Evolutionary conservation across 352 stramenopile species (phyloP), one percentile per base, ranked within the genome.

Genomic region (Pythium guiyangense): DNA sequence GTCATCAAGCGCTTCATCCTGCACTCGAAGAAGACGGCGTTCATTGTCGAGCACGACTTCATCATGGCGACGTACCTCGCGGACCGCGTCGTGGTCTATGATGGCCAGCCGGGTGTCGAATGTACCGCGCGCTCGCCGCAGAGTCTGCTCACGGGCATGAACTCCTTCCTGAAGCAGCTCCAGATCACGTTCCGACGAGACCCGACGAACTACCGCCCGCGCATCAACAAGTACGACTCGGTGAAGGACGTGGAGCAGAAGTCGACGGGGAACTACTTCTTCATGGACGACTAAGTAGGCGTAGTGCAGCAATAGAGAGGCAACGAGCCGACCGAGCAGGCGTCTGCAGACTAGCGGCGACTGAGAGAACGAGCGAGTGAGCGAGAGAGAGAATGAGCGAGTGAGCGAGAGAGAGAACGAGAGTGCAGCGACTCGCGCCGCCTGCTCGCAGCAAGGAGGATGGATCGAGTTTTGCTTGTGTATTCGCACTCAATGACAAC

Each of bases 1-100:
- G 96, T 99, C 56, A 99, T 99, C 73, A 99, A 99, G 83, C 92
- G 97, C 39, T 99, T 99, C 72, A 99, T 99, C 57, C 90, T 99
- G 72, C 96, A 99, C 86, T 88, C 95, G 31, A 99, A 99, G 85
- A 99, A 99, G 75, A 99, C 97, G 26, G 97, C 97, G 9, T 99
- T 99, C 73, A 83, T 99, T 37, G 97, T 99, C 17, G 97, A 99
- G 82, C 97, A 99, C 84, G 97, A 99, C 92, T 99, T 99, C 81
- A 99, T 99, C 74, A 99, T 99, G 97, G 97, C 97, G 46, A 99
- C 97, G 27, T 99, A 99, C 79, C 80, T 99, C 60, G 96, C 94
- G 48, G 95, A 98, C 70, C 91, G 96, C 47, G 96, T 98, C 15
- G 92, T 98, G 55, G 94, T 98, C 4, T 98, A 98, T 72, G 81